phyloP scores from a whole-genome alignment of 2,329 filamentous ascomycete genomes.

The Colletotrichum sp. region DNA sequence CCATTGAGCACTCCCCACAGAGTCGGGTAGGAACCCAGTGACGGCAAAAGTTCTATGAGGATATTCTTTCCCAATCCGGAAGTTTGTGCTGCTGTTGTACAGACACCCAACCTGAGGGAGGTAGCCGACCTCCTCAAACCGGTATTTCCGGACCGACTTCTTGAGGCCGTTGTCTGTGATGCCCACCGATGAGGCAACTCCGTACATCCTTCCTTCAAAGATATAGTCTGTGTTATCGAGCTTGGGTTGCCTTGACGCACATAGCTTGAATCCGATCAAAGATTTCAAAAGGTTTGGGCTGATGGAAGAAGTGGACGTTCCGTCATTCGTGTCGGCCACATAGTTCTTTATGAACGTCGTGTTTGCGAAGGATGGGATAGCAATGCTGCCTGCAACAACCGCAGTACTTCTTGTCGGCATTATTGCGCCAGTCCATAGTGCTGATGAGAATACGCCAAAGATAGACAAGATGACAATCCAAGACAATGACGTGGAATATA shows the following conservation, averaged over 20 bases:
- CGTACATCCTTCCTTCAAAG: neutral
- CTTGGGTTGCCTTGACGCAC: neutral
- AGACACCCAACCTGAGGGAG: slow-evolving; percentile 34
- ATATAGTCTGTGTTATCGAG: neutral
- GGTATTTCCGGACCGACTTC: slow-evolving; percentile 24
- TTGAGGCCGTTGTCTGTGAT: neutral
- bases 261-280: neutral
- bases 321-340: neutral
- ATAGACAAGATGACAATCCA: neutral
- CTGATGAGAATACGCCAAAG: neutral
- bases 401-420: neutral
- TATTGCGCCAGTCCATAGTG: neutral
- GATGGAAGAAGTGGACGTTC: neutral
- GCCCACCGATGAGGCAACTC: neutral
- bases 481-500: neutral
- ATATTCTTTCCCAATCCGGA: slow-evolving; percentile 21
- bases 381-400: fast-evolving
- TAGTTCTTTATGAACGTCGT: neutral
- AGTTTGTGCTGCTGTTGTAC: slow-evolving; percentile 38
- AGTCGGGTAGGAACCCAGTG: slow-evolving; percentile 6
- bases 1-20: slow-evolving; percentile 23
- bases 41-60: slow-evolving; percentile 14
- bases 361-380: neutral
- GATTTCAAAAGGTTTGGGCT: neutral
- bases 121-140: slow-evolving; percentile 38